phyloP scores from a whole-genome alignment of 129 eudicot species.

The Flaveria brownii region DNA sequence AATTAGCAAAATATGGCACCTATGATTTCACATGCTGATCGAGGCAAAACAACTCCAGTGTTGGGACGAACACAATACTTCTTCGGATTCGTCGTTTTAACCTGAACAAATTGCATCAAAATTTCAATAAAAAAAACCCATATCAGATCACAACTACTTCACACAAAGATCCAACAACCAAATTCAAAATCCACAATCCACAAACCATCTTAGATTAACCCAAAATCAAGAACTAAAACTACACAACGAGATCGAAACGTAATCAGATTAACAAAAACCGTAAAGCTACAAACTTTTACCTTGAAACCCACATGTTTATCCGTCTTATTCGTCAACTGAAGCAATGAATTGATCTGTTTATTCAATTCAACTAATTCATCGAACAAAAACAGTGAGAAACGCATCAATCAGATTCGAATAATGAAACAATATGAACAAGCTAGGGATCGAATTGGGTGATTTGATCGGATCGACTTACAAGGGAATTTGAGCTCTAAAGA shows the following conservation, averaged over 20 bases:
- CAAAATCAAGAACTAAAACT: not conserved
- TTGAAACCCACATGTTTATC: constrained; percentile 86
- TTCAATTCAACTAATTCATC: constrained; percentile 67
- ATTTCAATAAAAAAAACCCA: not conserved
- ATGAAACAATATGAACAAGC: not conserved
- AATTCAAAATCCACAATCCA: constrained; percentile 8
- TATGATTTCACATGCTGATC: constrained; percentile 72
- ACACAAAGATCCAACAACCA: not conserved
- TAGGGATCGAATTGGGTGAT: not conserved
- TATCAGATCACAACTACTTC: constrained; percentile 16
- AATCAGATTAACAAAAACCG: not conserved
- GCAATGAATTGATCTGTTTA: constrained; percentile 89
- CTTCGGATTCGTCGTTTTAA: constrained; percentile 95
- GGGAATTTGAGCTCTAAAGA: constrained; percentile 81
- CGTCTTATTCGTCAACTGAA: constrained; percentile 73
- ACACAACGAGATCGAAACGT: not conserved
- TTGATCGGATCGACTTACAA: constrained; percentile 43
- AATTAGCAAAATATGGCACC: constrained; percentile 45
- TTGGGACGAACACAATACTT: constrained; percentile 95
- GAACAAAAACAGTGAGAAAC: not conserved
- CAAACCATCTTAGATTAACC: not conserved
- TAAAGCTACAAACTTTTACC: constrained; percentile 36
- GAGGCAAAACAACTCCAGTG: constrained; percentile 82
- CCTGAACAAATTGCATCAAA: constrained; percentile 44
- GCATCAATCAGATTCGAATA: not conserved